A percentile compares a stretch with the other conserved stretches of the same genome.
Conservation (phyloP, 1,284 basidiomycete species). For the Pterulicium gracile region DNA sequence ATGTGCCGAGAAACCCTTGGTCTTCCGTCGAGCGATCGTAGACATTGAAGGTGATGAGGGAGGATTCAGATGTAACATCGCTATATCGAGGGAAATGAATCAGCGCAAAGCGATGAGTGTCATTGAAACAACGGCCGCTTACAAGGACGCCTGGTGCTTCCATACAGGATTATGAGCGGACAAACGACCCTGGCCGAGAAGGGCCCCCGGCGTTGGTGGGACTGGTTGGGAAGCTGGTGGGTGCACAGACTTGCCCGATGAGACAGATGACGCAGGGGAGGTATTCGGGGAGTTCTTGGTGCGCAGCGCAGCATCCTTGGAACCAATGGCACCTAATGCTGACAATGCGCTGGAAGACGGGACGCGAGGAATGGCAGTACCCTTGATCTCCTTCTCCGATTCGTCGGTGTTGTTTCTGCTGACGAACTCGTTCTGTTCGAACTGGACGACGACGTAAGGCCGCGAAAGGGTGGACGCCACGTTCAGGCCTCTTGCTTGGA, state of each 20-base stretch:
- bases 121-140: constrained; percentile 28
- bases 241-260: constrained; percentile 16
- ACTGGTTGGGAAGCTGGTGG: constrained; percentile 21
- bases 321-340: constrained; percentile 60
- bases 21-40: constrained; percentile 83
- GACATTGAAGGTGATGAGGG: constrained; percentile 82
- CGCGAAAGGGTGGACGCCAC: constrained; percentile 56
- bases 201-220: too few species aligned
- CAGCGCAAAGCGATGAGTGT: constrained; percentile 10
- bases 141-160: constrained; percentile 99
- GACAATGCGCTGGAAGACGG: constrained; percentile 52
- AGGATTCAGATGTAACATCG: constrained; percentile 89
- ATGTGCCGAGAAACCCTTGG: constrained; percentile 84
- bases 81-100: constrained; percentile 31
- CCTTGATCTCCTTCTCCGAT: constrained; percentile 79
- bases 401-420: constrained; percentile 84
- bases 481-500: constrained; percentile 83
- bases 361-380: constrained; percentile 52
- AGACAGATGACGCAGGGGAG: constrained; percentile 26
- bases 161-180: constrained; percentile 88
- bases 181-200: constrained; percentile 44
- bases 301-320: constrained; percentile 27
- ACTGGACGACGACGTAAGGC: constrained; percentile 96
- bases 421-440: constrained; percentile 99
- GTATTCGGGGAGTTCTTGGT: constrained; percentile 21